Evolutionary conservation across 805 yeast species (phyloP), one percentile per base, ranked within the genome.

Genomic region (Myxozyma sirexii): DNA sequence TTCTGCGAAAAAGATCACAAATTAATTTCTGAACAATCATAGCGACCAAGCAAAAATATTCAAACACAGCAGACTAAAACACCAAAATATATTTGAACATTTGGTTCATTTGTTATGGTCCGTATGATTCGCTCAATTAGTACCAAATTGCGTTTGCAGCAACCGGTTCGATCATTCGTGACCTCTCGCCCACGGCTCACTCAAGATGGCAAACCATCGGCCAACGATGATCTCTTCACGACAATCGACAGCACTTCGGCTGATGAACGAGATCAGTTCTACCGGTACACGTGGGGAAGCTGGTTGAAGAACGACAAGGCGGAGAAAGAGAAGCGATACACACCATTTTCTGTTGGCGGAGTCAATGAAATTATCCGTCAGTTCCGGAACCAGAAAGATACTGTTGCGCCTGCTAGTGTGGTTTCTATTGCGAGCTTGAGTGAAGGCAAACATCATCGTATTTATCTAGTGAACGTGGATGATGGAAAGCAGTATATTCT

Each of bases 361-460:
- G 76, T 89, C 53, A 75, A 81, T 27, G 79, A 77, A 47, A 65
- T 74, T 54, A 33, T 72, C 59, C 55, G 70, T 53, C 67, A 69
- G 41, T 64, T 70, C 23, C 45, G 60, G 15, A 35, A 47, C 45
- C 45, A 44, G 54, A 41, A 27, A 7, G 41, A 21, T 4, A 41
- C 49, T 8, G 43, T 27, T 3, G 44, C 50, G n/a, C 49, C 60
- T 19, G 71, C 84, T 33, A 73, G 78, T 53, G 79, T 90, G 66
- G 85, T 84, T 68, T 84, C 92, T 49, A 84, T 93, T 71, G 83
- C 89, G 60, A 87, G 96, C 56, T 81, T 90, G 61, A 96, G 90
- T 70, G 98, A 93, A 74, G 99, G 98, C 56, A 90, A 90, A 75
- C 97, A 90, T 72, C 93, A 93, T 76, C 82, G 97, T 71, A 78